Evolutionary conservation across 371 early-diverging fungal species (phyloP).

Genomic region (Apophysomyces sp.): DNA sequence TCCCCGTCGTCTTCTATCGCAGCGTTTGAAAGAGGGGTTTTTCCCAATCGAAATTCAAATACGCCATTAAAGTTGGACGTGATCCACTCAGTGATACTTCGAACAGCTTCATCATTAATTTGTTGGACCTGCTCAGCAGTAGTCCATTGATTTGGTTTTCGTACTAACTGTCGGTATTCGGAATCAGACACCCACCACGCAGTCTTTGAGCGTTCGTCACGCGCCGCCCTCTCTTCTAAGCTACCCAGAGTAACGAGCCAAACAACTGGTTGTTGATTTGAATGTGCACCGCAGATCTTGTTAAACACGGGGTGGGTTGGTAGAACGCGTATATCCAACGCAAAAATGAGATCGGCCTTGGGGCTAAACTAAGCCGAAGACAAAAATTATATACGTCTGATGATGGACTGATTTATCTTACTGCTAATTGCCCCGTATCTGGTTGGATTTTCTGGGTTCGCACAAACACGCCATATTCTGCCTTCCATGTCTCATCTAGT

Average conservation of each 20-base stretch:
- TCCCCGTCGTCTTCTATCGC: neutral
- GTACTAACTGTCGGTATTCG: conserved; percentile 5
- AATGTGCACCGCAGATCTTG: neutral
- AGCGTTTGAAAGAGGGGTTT: neutral
- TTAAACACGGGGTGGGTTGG: conserved; percentile 1
- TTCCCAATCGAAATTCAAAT: neutral
- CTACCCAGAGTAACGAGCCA: conserved; percentile 9
- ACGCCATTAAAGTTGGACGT: neutral
- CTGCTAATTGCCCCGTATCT: neutral
- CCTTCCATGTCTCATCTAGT: conserved; percentile 11
- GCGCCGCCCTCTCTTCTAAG: conserved; percentile 1
- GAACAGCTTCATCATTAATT: neutral
- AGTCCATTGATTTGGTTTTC: neutral
- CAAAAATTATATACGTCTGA: too few species aligned
- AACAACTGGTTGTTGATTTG: neutral
- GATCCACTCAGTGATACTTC: neutral
- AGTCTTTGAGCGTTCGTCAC: neutral
- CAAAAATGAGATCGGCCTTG: conserved; percentile 8
- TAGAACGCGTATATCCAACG: conserved; percentile 6
- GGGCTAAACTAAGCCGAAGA: neutral
- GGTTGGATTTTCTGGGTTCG: neutral
- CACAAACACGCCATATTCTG: conserved; percentile 10
- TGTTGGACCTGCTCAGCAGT: neutral
- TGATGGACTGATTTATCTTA: neutral
- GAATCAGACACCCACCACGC: conserved; percentile 7